Percentiles rank a stretch among this genome's conserved stretches.
These are phyloP conservation scores for Cytospora leucostoma DNA, from an alignment of 2,329 filamentous ascomycete species.

Conservation along the genomic window DNA sequence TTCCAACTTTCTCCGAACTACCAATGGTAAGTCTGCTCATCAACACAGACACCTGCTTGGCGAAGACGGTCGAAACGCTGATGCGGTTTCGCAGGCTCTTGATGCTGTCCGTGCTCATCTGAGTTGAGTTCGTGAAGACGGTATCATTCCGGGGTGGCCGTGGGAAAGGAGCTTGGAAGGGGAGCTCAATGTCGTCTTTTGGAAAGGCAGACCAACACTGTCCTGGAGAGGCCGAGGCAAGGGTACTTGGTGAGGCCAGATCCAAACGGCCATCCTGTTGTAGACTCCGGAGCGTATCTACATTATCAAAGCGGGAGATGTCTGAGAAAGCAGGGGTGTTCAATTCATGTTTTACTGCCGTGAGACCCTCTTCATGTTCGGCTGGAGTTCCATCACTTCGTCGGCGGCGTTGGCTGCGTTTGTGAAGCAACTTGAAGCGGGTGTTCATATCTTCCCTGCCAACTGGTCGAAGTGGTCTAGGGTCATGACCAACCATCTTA, in stretches of 20 bases:
- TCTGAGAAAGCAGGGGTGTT: slow-evolving; percentile 22
- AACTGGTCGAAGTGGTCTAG: slow-evolving; percentile 57
- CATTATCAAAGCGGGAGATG: slow-evolving; percentile 14
- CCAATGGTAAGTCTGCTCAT: slow-evolving; percentile 36
- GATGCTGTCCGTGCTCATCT: slow-evolving; percentile 41
- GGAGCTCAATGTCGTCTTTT: slow-evolving; percentile 6
- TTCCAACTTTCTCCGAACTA: slow-evolving; percentile 15
- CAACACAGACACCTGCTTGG: slow-evolving; percentile 38
- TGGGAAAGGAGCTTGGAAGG: slow-evolving; percentile 29
- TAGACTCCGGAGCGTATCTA: slow-evolving; percentile 15
- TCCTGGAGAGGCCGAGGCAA: slow-evolving; percentile 19
- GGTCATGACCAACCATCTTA: slow-evolving; percentile 58
- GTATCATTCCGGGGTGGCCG: slow-evolving; percentile 36
- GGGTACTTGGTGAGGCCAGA: slow-evolving; percentile 21
- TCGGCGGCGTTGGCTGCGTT: slow-evolving; percentile 33
- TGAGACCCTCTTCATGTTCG: slow-evolving; percentile 23
- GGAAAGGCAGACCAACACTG: slow-evolving; percentile 9
- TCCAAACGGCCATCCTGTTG: slow-evolving; percentile 16
- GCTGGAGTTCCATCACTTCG: slow-evolving; percentile 27
- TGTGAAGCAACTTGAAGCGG: slow-evolving; percentile 48
- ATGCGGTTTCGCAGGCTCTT: slow-evolving; percentile 38
- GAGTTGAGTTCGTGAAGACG: slow-evolving; percentile 42
- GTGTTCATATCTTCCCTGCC: slow-evolving; percentile 53
- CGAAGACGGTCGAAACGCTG: slow-evolving; percentile 24
- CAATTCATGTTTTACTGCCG: slow-evolving; percentile 18